These are phyloP conservation scores for Crinitomyces ghanaensis DNA, from an alignment of 805 yeast species.

Conservation along the genomic window DNA sequence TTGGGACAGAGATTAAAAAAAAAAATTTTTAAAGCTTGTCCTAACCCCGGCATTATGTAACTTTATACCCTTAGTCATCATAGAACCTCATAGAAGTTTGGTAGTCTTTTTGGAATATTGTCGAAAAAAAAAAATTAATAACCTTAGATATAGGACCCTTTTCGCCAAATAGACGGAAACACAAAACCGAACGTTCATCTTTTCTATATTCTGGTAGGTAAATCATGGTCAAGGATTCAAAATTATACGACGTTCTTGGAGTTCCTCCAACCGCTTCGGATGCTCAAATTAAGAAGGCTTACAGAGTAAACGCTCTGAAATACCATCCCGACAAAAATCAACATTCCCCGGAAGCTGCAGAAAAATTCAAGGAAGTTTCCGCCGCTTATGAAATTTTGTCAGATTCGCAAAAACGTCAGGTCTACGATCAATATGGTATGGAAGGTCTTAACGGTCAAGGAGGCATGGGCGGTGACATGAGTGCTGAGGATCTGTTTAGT, in stretches of 20 bases:
- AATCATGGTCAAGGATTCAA: constrained; percentile 61
- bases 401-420: constrained; percentile 77
- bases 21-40: no score
- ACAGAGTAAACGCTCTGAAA: constrained; percentile 59
- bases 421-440: constrained; percentile 84
- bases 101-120: no score
- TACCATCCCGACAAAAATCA: constrained; percentile 82
- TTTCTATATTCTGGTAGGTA: no score
- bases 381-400: constrained; percentile 82
- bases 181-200: no score
- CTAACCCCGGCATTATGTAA: no score
- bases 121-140: no score
- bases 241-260: constrained; percentile 50
- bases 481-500: constrained; percentile 63
- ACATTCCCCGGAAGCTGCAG: constrained; percentile 68
- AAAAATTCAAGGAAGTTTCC: constrained; percentile 86
- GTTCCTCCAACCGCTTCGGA: constrained; percentile 42
- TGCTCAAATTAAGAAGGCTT: constrained; percentile 63
- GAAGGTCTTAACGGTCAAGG: constrained; percentile 80
- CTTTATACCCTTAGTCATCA: no score
- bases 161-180: no score
- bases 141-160: no score
- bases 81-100: no score
- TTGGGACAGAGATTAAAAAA: no score
- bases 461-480: constrained; percentile 55